Conservation (phyloP, 2,329 filamentous ascomycete species). For the Exophiala aquamarina region DNA sequence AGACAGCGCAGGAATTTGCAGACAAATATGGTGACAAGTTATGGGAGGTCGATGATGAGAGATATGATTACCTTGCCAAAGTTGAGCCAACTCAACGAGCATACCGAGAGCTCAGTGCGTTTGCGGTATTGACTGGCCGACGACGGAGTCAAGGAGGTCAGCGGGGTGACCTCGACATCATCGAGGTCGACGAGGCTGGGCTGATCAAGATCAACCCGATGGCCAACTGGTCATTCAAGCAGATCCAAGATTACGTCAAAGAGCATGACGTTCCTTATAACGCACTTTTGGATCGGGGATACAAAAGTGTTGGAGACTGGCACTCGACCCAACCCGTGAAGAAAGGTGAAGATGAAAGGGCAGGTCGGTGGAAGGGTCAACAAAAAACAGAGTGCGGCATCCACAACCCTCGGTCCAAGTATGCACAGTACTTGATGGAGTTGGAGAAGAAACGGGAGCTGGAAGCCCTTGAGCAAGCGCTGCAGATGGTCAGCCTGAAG, state of each 20-base stretch:
- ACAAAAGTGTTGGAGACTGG: constrained; percentile 98
- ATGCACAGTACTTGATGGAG: constrained; percentile 78
- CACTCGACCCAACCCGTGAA: constrained; percentile 90
- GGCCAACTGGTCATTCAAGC: constrained; percentile 87
- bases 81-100: constrained; percentile 93
- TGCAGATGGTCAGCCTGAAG: constrained; percentile 30
- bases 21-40: constrained; percentile 76
- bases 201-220: constrained; percentile 97
- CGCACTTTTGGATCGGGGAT: constrained; percentile 83
- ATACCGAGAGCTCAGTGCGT: constrained; percentile 82
- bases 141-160: constrained; percentile 90
- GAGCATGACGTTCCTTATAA: constrained; percentile 93
- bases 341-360: constrained; percentile 91
- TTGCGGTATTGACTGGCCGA: constrained; percentile 88
- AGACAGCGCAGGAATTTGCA: constrained; percentile 75
- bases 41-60: constrained; percentile 81
- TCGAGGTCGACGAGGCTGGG: constrained; percentile 88
- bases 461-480: constrained; percentile 50
- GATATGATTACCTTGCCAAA: constrained; percentile 97
- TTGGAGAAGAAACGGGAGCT: constrained; percentile 68
- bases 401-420: constrained; percentile 95
- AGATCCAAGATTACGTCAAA: constrained; percentile 85
- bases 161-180: constrained; percentile 83
- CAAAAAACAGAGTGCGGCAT: constrained; percentile 97
- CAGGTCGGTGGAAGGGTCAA: constrained; percentile 95